phyloP scores from a whole-genome alignment of 2,329 filamentous ascomycete genomes.

The Sphaerulina musiva region DNA sequence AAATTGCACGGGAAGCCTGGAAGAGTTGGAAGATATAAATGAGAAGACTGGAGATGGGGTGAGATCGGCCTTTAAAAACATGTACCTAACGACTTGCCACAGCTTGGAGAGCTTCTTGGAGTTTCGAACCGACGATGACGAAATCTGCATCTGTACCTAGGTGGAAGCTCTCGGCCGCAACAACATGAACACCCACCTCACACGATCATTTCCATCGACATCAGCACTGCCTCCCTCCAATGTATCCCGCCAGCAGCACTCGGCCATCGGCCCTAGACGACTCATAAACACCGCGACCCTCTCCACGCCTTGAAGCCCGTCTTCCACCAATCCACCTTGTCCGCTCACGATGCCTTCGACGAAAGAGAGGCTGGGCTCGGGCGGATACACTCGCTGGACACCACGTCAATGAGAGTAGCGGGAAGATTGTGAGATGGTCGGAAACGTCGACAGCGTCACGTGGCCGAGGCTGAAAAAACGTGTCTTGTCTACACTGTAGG shows the following conservation, averaged over 20 bases:
- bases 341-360: slow-evolving; percentile 32
- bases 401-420: slow-evolving; percentile 22
- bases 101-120: too few relatives aligned
- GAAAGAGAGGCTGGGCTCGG: slow-evolving; percentile 24
- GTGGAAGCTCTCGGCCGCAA: slow-evolving; percentile 30
- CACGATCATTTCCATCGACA: slow-evolving; percentile 28
- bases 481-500: too few relatives aligned
- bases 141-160: slow-evolving; percentile 14
- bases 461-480: not conserved
- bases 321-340: slow-evolving; percentile 31
- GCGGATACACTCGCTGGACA: slow-evolving; percentile 29
- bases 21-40: too few relatives aligned
- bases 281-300: slow-evolving; percentile 13
- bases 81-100: too few relatives aligned
- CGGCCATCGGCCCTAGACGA: slow-evolving; percentile 24
- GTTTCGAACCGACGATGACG: not conserved
- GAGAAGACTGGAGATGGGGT: not conserved
- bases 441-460: slow-evolving; percentile 13
- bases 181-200: slow-evolving; percentile 19
- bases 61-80: not conserved
- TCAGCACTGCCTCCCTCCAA: slow-evolving; percentile 24
- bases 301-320: slow-evolving; percentile 27
- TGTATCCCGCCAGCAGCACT: slow-evolving; percentile 30
- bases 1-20: too few relatives aligned
- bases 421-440: slow-evolving; percentile 17